phyloP scores from a whole-genome alignment of 371 early-diverging fungal species.

The Saksenaea oblongispora region DNA sequence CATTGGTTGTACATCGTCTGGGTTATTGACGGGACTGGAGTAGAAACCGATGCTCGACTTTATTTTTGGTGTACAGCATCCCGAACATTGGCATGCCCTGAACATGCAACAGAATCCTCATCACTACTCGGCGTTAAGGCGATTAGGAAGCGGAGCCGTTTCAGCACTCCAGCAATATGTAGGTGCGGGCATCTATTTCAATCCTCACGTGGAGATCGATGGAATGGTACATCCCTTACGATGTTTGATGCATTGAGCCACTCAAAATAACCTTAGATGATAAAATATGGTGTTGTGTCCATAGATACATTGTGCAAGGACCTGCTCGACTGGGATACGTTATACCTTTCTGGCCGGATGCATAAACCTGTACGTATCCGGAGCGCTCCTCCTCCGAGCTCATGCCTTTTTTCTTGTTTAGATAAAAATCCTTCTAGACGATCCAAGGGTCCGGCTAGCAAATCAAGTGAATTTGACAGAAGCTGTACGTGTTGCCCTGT shows the following conservation, averaged over 20 bases:
- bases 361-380: slow-evolving; percentile 80
- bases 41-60: not conserved
- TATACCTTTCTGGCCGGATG: slow-evolving; percentile 93
- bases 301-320: slow-evolving; percentile 82
- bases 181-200: slow-evolving; percentile 92
- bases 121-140: slow-evolving; percentile 81
- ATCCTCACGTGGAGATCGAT: slow-evolving; percentile 82
- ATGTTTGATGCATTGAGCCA: not conserved
- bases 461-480: slow-evolving; percentile 82
- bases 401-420: slow-evolving; percentile 16
- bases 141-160: slow-evolving; percentile 70
- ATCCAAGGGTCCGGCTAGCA: slow-evolving; percentile 79
- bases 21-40: not conserved
- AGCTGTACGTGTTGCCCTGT: slow-evolving; percentile 79
- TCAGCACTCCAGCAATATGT: slow-evolving; percentile 75
- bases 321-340: slow-evolving; percentile 86
- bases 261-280: slow-evolving; percentile 35
- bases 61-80: slow-evolving; percentile 44
- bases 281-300: slow-evolving; percentile 95
- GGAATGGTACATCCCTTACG: slow-evolving; percentile 53
- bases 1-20: not conserved
- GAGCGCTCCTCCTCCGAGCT: not conserved
- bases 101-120: slow-evolving; percentile 83
- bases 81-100: slow-evolving; percentile 92
- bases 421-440: slow-evolving; percentile 79